Evolutionary conservation across 2,329 filamentous ascomycete genomes (phyloP).

Genomic region (Cucurbitaria berberidis): DNA sequence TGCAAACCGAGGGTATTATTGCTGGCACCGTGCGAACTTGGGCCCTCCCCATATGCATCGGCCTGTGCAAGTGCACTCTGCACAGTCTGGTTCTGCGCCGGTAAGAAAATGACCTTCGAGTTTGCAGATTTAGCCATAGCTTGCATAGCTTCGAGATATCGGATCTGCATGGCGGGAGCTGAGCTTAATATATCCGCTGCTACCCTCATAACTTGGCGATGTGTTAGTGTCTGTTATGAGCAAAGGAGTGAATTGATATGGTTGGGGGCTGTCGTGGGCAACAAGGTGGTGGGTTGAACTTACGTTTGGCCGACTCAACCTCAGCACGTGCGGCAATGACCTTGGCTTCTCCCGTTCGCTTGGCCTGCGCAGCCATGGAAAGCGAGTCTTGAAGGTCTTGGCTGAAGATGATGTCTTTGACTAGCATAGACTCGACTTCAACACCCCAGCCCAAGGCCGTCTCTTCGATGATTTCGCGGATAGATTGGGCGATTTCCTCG

Average conservation of each 20-base stretch:
- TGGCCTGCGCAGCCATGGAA: slow-evolving; percentile 97
- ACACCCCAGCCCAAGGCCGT: slow-evolving; percentile 95
- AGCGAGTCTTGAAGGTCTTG: slow-evolving; percentile 94
- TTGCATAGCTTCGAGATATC: slow-evolving; percentile 97
- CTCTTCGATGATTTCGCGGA: slow-evolving; percentile 96
- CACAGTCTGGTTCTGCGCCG: slow-evolving; percentile 56
- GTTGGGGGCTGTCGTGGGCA: background rate
- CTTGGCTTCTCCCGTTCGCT: slow-evolving; percentile 98
- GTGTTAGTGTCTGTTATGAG: background rate
- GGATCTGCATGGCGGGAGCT: slow-evolving; percentile 81
- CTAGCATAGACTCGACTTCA: slow-evolving; percentile 95
- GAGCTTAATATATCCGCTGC: slow-evolving; percentile 92
- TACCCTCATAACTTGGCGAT: slow-evolving; percentile 66
- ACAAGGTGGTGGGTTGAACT: background rate
- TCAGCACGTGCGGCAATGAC: slow-evolving; percentile 97
- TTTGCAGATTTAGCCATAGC: slow-evolving; percentile 95
- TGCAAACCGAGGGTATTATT: slow-evolving; percentile 16
- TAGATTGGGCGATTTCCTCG: slow-evolving; percentile 94
- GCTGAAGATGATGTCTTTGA: slow-evolving; percentile 99
- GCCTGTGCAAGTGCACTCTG: slow-evolving; percentile 58
- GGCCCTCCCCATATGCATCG: slow-evolving; percentile 62
- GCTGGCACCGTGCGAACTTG: slow-evolving; percentile 52
- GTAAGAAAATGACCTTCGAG: slow-evolving; percentile 66
- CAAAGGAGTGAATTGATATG: slow-evolving; percentile 12
- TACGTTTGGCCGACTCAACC: slow-evolving; percentile 85